A percentile compares a stretch with the other conserved stretches of the same genome.
These are phyloP conservation scores for Chenopodium suecicum DNA, from an alignment of 148 eudicot species.

Conservation along the genomic window DNA sequence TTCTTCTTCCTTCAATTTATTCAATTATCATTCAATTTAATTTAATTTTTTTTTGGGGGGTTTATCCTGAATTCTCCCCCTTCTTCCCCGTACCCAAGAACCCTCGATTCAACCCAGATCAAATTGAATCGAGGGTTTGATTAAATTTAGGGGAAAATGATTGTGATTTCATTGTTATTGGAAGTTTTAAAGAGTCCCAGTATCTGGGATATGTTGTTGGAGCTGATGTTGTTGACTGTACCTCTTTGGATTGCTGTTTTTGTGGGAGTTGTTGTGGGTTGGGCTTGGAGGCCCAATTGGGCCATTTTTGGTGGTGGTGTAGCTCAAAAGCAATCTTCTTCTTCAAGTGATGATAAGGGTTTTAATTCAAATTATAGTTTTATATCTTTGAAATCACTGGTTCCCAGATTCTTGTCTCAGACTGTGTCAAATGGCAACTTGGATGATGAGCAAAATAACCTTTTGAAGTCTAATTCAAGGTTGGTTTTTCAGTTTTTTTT, in stretches of 20 bases:
- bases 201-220: background rate
- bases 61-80: background rate
- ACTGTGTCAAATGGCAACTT: background rate
- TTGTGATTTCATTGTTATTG: background rate
- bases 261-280: slow-evolving; percentile 15
- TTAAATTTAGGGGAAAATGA: background rate
- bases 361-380: background rate
- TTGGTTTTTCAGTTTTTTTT: background rate
- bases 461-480: slow-evolving; percentile 1
- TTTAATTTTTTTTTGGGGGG: background rate
- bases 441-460: background rate
- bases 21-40: background rate
- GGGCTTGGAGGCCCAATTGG: slow-evolving; percentile 18
- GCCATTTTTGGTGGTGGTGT: background rate
- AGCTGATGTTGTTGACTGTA: slow-evolving; percentile 8
- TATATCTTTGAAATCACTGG: background rate
- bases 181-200: background rate
- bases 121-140: slow-evolving; percentile 12
- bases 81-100: background rate
- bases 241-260: slow-evolving; percentile 18
- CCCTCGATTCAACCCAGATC: slow-evolving; percentile 12
- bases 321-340: background rate
- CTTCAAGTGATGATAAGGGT: background rate
- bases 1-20: background rate
- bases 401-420: background rate